Evolutionary conservation across 2,329 filamentous ascomycete species (phyloP).

Genomic region (Fragosphaeria purpurea): DNA sequence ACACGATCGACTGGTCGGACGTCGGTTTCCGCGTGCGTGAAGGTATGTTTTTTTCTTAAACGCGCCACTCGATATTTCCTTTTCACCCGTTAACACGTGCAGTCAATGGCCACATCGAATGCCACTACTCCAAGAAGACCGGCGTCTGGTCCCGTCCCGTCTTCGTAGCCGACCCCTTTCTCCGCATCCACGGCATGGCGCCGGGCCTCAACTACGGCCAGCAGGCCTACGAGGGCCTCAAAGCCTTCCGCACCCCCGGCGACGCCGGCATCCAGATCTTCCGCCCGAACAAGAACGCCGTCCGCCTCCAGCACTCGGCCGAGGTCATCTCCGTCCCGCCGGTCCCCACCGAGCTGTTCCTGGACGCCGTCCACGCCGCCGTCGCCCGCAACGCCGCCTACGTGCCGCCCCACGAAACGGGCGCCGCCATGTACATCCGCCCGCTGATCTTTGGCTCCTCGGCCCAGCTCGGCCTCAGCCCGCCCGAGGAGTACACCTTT

Average conservation of each 20-base stretch:
- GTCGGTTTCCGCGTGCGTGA: slow-evolving; percentile 89
- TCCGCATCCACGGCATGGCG: slow-evolving; percentile 89
- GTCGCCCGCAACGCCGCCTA: slow-evolving; percentile 83
- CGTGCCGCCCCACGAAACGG: slow-evolving; percentile 81
- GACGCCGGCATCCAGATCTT: slow-evolving; percentile 71
- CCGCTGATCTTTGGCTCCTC: slow-evolving; percentile 80
- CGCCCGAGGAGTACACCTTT: slow-evolving; percentile 88
- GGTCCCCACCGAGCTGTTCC: slow-evolving; percentile 67
- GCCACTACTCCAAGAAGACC: slow-evolving; percentile 64
- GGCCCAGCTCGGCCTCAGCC: slow-evolving; percentile 75
- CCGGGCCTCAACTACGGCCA: slow-evolving; percentile 94
- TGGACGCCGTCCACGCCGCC: slow-evolving; percentile 66
- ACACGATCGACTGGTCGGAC: slow-evolving; percentile 85
- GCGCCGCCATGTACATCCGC: slow-evolving; percentile 85
- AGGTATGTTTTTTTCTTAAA: slow-evolving; percentile 44
- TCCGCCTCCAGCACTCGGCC: slow-evolving; percentile 75
- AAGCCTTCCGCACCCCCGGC: slow-evolving; percentile 75
- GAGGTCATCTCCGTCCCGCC: slow-evolving; percentile 73
- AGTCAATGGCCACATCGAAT: slow-evolving; percentile 87
- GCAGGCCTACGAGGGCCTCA: slow-evolving; percentile 97
- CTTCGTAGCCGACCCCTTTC: slow-evolving; percentile 74
- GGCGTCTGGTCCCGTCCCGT: slow-evolving; percentile 67
- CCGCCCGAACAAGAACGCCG: slow-evolving; percentile 75
- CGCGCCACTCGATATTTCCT: not conserved
- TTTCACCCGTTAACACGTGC: too few species aligned